A percentile compares a stretch with the other conserved stretches of the same genome.
Conservation (phyloP, 2,329 filamentous ascomycete genomes). For the Myriosclerotinia curreyana region DNA sequence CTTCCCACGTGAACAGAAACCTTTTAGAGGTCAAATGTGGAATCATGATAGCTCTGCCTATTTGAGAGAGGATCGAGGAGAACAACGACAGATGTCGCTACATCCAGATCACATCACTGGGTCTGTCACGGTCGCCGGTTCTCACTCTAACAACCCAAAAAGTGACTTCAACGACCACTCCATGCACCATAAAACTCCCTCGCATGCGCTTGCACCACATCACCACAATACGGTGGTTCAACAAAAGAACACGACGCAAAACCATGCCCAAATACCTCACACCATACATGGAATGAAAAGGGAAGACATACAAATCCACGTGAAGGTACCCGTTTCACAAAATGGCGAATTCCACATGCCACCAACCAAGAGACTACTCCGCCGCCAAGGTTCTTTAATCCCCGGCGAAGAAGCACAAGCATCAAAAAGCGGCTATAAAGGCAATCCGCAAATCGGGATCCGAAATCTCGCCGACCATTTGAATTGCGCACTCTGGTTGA, state of each 20-base stretch:
- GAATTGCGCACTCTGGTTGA: background rate
- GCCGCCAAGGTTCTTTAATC: background rate
- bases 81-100: background rate
- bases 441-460: background rate
- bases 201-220: fast-evolving
- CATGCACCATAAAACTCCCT: background rate
- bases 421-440: background rate
- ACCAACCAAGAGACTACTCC: background rate
- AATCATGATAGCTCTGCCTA: background rate
- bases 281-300: background rate
- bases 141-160: background rate
- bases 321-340: too few relatives aligned
- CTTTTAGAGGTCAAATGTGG: background rate
- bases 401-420: background rate
- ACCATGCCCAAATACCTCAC: background rate
- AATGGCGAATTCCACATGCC: background rate
- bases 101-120: background rate
- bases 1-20: background rate
- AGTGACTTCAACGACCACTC: fast-evolving
- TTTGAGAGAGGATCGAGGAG: background rate
- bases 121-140: fast-evolving
- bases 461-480: background rate
- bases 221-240: background rate
- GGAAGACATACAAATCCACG: background rate
- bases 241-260: too few relatives aligned